Evolutionary conservation across 306 rosid species (phyloP), one percentile per base, ranked within the genome.

Genomic region (Quercus cerris): DNA sequence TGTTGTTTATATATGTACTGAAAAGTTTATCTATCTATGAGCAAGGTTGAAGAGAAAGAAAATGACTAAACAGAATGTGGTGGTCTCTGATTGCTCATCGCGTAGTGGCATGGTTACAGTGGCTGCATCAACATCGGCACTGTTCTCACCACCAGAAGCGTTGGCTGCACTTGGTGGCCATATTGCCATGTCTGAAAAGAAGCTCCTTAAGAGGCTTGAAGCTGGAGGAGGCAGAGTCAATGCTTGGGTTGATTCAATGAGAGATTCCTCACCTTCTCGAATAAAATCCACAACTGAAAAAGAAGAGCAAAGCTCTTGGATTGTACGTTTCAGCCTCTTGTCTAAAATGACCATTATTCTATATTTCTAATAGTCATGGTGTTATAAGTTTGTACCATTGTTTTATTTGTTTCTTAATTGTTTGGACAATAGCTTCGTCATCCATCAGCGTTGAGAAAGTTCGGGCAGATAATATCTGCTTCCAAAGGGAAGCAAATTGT

Each of bases 181-280:
- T 33, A 56, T 89, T 56, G 71, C 85, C 14, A 67, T 87, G 13
- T 82, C 93, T 6, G 79, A 78, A 67, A 86, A 77, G 27, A 88
- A 88, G 84, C 67, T 88, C 10, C 71, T 79, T 30, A 92, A 84
- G 58, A 83, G 75, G 33, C 84, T 87, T 49, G 97, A 91, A 41
- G 83, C 80, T 52, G 81, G 86, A 1, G 85, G 70, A 20, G 85
- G 94, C 13, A 86, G 81, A 56, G 85, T 88, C 83, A 81, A 49
- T 76, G 73, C 90, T 6, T 95, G 94, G 97, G 82, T 95, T 63
- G 99, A 93, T 77, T 90, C 91, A 52, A 83, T 95, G 93, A 89
- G 99, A 88, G 97, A 93, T 75, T 89, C 98, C 58, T 95, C 99
- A 58, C 99, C 99, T 2, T 79, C 94, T 3, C 87, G 94, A 9